Evolutionary conservation across 371 early-diverging fungal genomes (phyloP), one percentile per base, ranked within the genome.

Genomic region (Mucor ambiguus): DNA sequence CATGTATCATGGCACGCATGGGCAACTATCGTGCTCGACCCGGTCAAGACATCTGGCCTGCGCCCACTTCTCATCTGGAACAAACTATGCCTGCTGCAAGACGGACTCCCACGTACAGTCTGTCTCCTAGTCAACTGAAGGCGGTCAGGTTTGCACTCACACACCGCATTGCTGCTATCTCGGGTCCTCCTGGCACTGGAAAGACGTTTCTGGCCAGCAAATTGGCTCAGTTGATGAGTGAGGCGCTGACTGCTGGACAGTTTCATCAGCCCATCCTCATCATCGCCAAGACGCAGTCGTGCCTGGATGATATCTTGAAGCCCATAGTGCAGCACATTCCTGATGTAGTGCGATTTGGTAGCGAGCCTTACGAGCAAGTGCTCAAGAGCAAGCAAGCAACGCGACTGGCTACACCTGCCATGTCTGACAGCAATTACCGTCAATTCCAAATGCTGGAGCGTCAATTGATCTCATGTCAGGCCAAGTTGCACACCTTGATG

Each of bases 141-240:
- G 80, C 82, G 2, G 26, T 76, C 2, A 67, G 77, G 28, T 65
- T 73, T 62, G 78, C 74, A 0, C n/a, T 82, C 24, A 68, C 67
- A 0, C 76, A 82, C 58, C 73, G 74, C 1, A 62, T 82, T 14
- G 67, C 80, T 18, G 67, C 73, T 1, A 73, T 82, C 14, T 62
- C 78, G 0, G 82, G 82, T 1, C 66, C 69, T 5, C 64, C 78
- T 41, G 82, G 82, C 9, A 76, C 82, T 9, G 82, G 82, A 0
- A 82, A 82, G 38, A 80, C 82, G 0, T 75, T 57, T 60, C 48
- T 82, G 37, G 76, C 75, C 0, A 41, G 58, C 38, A 82, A 82
- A 58, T 24, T 82, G 3, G 69, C 74, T 1, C 58, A 69, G 26
- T 26, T 82, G 12, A 59, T 72, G 12, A 70, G 76, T 12, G 69